Conservation (phyloP, 352 stramenopile genomes). For the Phytophthora sojae region DNA sequence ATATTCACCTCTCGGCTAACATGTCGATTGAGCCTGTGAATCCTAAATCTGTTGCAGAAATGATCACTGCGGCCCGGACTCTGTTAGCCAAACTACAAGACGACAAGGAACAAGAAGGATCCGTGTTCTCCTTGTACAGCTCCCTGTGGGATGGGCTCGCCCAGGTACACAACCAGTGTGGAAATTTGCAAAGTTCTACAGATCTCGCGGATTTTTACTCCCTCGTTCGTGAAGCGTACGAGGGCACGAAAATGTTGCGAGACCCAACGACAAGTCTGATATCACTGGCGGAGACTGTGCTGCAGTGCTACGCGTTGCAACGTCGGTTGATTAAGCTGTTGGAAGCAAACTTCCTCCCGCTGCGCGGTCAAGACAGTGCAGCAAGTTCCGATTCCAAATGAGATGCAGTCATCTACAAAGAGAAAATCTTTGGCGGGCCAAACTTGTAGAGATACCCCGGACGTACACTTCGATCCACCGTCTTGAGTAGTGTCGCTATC, state of each 20-base stretch:
- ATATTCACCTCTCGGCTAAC: background rate
- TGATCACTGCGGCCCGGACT: background rate
- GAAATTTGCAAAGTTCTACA: background rate
- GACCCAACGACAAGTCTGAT: background rate
- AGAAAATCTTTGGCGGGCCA: no score
- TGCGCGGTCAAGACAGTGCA: background rate
- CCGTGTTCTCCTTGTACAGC: background rate
- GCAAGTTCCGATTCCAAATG: no score
- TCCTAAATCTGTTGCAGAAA: background rate
- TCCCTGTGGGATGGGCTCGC: background rate
- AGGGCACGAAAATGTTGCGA: background rate
- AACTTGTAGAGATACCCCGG: no score
- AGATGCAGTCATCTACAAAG: no score
- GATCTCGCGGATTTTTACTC: background rate
- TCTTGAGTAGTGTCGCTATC: no score
- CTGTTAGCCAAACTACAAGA: background rate
- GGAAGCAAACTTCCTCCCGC: background rate
- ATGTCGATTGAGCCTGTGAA: background rate
- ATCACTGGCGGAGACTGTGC: background rate
- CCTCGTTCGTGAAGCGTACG: background rate
- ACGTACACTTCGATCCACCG: no score
- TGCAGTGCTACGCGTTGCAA: constrained; percentile 1
- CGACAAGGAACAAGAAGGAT: background rate
- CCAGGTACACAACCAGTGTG: background rate
- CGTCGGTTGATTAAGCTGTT: background rate